These are phyloP conservation scores for Phaffomyces opuntiae DNA, from an alignment of 805 yeast species.

Conservation along the genomic window DNA sequence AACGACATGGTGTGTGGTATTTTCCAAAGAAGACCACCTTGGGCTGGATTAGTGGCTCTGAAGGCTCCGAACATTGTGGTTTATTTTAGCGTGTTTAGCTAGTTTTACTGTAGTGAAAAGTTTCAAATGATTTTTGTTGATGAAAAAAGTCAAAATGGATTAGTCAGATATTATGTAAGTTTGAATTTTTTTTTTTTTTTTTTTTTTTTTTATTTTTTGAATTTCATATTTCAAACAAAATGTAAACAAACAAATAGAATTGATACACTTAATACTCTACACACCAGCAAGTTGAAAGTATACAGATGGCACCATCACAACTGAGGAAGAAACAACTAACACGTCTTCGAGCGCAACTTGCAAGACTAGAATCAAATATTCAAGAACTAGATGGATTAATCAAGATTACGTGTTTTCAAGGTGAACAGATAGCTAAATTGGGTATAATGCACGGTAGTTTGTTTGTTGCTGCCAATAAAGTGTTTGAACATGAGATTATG, in stretches of 20 bases:
- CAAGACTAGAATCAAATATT: conserved; percentile 49
- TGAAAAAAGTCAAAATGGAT: neutral
- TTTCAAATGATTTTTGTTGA: neutral
- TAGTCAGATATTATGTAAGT: too few relatives aligned
- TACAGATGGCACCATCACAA: conserved; percentile 3
- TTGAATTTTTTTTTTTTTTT: too few relatives aligned
- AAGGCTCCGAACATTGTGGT: conserved; percentile 63
- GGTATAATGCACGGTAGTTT: conserved; percentile 54
- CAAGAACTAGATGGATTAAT: conserved; percentile 45
- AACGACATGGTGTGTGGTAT: conserved; percentile 72
- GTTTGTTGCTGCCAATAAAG: conserved; percentile 25
- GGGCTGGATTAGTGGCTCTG: conserved; percentile 44
- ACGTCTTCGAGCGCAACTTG: conserved; percentile 45
- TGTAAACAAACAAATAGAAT: neutral
- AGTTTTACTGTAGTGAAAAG: too few relatives aligned
- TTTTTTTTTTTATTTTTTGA: too few relatives aligned
- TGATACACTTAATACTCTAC: neutral
- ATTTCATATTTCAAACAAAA: too few relatives aligned
- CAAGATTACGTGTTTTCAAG: conserved; percentile 45
- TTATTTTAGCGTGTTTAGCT: too few relatives aligned
- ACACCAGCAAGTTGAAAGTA: neutral
- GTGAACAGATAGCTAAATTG: conserved; percentile 41
- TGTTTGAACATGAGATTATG: conserved; percentile 22
- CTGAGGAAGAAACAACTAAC: conserved; percentile 39
- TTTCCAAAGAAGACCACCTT: conserved; percentile 80